Conservation (phyloP, 371 early-diverging fungal species). For the Haplosporangium sp. region DNA sequence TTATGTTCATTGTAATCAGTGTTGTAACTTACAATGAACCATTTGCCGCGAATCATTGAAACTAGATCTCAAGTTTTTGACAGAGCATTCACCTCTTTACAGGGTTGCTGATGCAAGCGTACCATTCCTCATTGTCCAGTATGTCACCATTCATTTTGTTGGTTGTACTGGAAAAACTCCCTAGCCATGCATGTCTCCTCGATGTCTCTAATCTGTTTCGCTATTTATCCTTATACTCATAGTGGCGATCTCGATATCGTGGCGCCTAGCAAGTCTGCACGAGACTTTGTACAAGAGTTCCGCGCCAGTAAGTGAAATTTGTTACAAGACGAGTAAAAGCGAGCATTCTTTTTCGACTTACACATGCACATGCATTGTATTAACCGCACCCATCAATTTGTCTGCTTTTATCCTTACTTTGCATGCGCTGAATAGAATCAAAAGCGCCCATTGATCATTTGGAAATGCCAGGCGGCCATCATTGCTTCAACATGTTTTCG, state of each 20-base stretch:
- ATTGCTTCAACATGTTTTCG: constrained; percentile 41
- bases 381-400: no score
- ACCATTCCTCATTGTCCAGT: constrained; percentile 56
- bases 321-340: not conserved
- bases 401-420: not conserved
- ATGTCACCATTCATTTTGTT: constrained; percentile 4
- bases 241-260: constrained; percentile 50
- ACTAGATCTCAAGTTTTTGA: constrained; percentile 57
- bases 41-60: not conserved
- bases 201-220: not conserved
- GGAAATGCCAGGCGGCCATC: constrained; percentile 48
- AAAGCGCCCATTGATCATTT: constrained; percentile 24
- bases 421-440: constrained; percentile 13
- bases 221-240: not conserved
- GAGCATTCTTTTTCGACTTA: no score
- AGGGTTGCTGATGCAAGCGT: constrained; percentile 28
- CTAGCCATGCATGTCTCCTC: not conserved
- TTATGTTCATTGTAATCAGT: no score
- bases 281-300: constrained; percentile 51
- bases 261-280: constrained; percentile 28
- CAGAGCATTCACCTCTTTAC: constrained; percentile 60
- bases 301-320: constrained; percentile 18
- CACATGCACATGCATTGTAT: no score
- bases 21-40: no score
- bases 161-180: no score